phyloP scores from a whole-genome alignment of 2,329 filamentous ascomycete genomes.

The Neofusicoccum sp. region DNA sequence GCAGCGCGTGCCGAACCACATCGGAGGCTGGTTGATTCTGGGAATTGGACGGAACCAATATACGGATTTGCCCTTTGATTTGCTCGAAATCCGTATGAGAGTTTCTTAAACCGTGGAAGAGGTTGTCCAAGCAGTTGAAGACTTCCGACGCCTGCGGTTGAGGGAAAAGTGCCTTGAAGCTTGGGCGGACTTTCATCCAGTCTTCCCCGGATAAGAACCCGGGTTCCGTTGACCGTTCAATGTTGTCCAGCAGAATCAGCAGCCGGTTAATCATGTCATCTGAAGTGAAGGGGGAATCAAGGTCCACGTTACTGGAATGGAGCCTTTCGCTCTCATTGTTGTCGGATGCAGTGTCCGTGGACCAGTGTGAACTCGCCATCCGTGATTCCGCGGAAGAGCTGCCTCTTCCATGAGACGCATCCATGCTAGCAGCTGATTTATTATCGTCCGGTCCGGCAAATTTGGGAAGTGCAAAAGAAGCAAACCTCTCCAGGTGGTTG shows the following conservation, averaged over 20 bases:
- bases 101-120: neutral
- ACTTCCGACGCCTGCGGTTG: neutral
- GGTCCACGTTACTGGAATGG: neutral
- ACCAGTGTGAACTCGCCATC: neutral
- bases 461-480: conserved; percentile 34
- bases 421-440: conserved; percentile 31
- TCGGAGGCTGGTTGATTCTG: neutral
- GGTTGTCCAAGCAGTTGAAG: neutral
- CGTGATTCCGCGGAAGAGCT: neutral
- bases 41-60: neutral
- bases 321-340: neutral
- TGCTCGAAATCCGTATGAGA: neutral
- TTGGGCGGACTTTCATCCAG: neutral
- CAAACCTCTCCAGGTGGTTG: conserved; percentile 36
- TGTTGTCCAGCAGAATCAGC: neutral
- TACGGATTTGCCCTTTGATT: neutral
- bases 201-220: neutral
- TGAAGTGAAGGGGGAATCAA: neutral
- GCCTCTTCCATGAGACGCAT: conserved; percentile 30
- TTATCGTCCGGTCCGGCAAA: conserved; percentile 24
- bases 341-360: conserved; percentile 70
- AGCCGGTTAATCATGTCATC: neutral
- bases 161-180: neutral
- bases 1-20: neutral
- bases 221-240: neutral